Evolutionary conservation across 2,329 filamentous ascomycete species (phyloP), one percentile per base, ranked within the genome.

Genomic region (Rutstroemia sp.): DNA sequence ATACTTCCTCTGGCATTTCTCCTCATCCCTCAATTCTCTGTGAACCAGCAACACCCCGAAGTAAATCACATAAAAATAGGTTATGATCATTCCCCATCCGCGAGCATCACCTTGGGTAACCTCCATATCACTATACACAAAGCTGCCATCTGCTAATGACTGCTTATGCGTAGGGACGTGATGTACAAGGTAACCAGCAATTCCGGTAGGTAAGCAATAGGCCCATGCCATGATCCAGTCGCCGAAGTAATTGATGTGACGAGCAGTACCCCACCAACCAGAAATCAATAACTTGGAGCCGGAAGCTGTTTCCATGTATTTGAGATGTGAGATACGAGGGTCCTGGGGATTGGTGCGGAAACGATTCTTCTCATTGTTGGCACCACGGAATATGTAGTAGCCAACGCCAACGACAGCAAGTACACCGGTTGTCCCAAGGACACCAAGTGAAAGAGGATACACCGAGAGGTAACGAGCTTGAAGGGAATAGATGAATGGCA

Each of bases 221-320:
- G 90, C 84, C 90, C 90, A 96, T 8, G 87, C 83, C 82, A 95
- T 92, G 63, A 94, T 79, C 92, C 92, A 96, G 74, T 97, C 92
- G 52, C 92, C 92, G 1, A 95, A 74, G 73, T 97, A 96, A 76
- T 96, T 97, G 78, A 96, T 92, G 73, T 97, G 92, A 44, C 92
- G 83, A 0, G 92, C 88, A 21, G 83, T 77, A 45, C 92, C 92
- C 92, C 92, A 96, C 92, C 92, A 97, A 56, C 92, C 92, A 0
- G 88, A 87, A 3, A 85, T 84, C 62, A 96, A 79, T 30, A 96
- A 81, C 64, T 86, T 88, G 57, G 88, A 91, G 52, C 92, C 92
- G 2, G 82, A 79, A 67, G 85, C 84, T 9, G 92, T 97, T 74
- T 94, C 78, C 59, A 97, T 91, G 72, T 87, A 95, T 69, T 87